Evolutionary conservation across 257 asterid genomes (phyloP), one percentile per base, ranked within the genome.

Genomic region (Solanum gracilifrons): DNA sequence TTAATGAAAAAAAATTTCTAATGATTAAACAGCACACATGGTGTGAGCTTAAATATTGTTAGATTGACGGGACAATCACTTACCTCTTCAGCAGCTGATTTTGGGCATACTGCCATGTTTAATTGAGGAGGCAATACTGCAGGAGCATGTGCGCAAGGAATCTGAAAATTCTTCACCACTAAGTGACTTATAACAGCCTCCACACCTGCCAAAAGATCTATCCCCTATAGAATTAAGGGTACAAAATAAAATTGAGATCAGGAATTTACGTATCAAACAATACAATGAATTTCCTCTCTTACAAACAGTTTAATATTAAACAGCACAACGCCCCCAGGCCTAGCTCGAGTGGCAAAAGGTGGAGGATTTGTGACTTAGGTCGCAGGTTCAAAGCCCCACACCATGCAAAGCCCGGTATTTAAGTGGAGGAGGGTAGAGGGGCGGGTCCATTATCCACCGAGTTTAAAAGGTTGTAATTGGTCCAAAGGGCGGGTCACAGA

Each of bases 81-180:
- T 71, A 95, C 98, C 99, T 96, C 99, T 91, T 96, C 98, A 46
- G 99, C 96, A 85, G 97, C 96, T 82, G 99, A 92, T 92, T 94
- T 96, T 29, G 98, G 98, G 86, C 92, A 93, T 35, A 95, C 82
- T 9, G 92, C 85, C 48, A 88, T 85, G 86, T 92, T 91, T 89
- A 94, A 64, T 77, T 97, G 93, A 85, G 89, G 88, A 39, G 97
- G 96, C 73, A 90, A 92, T 74, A 95, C 84, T 33, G 99, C 98
- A 72, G 98, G 98, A 82, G 98, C 96, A 88, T 96, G 99, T 7
- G 98, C 99, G 74, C 98, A 96, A 69, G 99, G 99, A 87, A 96
- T 94, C 83, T 92, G 87, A 21, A 92, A 95, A 84, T 92, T 91
- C 91, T 94, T 90, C 90, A 96, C 99, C 68, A 96, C 98, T 73